A percentile compares a stretch with the other conserved stretches of the same genome.
Conservation (phyloP, 2,329 filamentous ascomycete species). For the Pseudocercospora cruenta region DNA sequence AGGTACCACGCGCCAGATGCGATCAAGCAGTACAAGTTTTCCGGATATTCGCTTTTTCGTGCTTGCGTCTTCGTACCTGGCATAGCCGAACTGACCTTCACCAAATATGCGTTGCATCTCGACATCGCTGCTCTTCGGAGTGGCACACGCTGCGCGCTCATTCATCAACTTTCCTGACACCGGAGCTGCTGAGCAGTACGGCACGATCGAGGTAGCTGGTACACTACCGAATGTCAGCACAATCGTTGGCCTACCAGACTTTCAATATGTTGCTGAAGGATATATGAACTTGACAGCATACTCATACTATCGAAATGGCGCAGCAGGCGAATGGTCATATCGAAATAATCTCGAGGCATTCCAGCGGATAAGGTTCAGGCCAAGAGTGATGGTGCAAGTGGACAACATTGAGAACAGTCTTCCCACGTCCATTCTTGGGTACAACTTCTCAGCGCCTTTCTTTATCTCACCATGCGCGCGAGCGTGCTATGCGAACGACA, state of each 20-base stretch:
- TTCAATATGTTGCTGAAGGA: conserved; percentile 23
- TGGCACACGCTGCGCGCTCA: conserved; percentile 21
- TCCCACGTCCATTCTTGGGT: conserved; percentile 83
- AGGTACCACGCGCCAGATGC: neutral
- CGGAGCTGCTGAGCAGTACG: conserved; percentile 22
- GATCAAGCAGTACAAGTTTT: neutral
- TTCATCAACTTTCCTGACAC: conserved; percentile 25
- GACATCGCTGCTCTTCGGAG: conserved; percentile 15
- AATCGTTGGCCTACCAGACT: conserved; percentile 24
- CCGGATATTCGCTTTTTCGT: neutral
- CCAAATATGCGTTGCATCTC: conserved; percentile 13
- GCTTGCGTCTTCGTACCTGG: neutral
- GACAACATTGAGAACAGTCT: conserved; percentile 31
- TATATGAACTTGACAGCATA: conserved; percentile 26
- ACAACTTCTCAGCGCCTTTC: conserved; percentile 79
- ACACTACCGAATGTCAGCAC: conserved; percentile 19
- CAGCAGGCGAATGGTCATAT: conserved; percentile 35
- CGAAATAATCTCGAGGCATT: conserved; percentile 35
- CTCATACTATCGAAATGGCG: conserved; percentile 35
- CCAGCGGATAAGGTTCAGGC: conserved; percentile 28
- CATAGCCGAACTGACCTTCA: neutral
- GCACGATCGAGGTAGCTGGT: conserved; percentile 17
- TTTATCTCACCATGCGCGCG: conserved; percentile 94
- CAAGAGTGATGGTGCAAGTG: conserved; percentile 29
- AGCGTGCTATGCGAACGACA: conserved; percentile 78